These are phyloP conservation scores for Penicillium dipodomyicola DNA, from an alignment of 495 filamentous ascomycete species.

Conservation along the genomic window DNA sequence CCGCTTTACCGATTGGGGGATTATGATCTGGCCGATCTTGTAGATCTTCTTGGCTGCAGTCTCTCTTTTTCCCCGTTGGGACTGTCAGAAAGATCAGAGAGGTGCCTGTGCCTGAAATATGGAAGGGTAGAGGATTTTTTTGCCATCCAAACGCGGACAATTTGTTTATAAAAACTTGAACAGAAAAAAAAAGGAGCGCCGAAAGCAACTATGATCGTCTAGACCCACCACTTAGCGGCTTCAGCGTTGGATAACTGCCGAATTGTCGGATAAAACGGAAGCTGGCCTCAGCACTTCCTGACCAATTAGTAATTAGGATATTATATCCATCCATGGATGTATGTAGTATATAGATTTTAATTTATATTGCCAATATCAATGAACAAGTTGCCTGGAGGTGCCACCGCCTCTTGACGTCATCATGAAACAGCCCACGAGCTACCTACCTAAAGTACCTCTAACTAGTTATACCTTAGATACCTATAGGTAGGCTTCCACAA, in stretches of 20 bases:
- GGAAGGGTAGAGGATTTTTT: neutral
- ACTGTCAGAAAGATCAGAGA: neutral
- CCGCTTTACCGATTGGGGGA: slow-evolving; percentile 7
- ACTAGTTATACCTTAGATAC: too few relatives aligned
- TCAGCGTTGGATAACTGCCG: slow-evolving; percentile 2
- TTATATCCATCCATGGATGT: too few relatives aligned
- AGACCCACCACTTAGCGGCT: slow-evolving; percentile 7
- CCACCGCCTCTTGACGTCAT: neutral
- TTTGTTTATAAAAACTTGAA: neutral
- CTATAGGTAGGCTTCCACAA: neutral
- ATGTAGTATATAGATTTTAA: too few relatives aligned
- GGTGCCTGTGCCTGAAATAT: neutral
- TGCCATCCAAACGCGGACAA: neutral
- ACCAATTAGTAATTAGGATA: too few relatives aligned
- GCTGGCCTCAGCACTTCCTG: neutral
- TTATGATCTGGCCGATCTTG: slow-evolving; percentile 1
- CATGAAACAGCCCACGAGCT: neutral
- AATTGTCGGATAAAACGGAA: neutral
- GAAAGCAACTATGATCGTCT: neutral
- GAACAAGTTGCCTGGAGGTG: neutral
- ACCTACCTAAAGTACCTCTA: too few relatives aligned
- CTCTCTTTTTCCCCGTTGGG: neutral
- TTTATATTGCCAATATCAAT: neutral
- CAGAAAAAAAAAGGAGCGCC: neutral
- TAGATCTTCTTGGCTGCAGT: slow-evolving; percentile 6